Conservation (phyloP, 805 yeast genomes). For the Barnettozyma populi region DNA sequence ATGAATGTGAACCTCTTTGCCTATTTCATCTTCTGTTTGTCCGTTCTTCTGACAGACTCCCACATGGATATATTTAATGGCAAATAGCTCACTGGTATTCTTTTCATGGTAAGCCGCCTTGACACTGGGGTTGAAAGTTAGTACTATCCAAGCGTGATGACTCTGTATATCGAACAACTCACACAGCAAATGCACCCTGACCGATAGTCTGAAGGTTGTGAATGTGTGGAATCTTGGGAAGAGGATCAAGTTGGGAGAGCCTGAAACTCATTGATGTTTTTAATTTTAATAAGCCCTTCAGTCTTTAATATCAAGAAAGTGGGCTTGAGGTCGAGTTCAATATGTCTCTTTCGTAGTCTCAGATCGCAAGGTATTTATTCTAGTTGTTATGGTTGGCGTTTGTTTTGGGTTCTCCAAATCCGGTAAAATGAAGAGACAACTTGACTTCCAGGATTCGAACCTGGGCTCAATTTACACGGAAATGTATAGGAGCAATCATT, state of each 20-base stretch:
- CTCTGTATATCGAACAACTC: constrained; percentile 12
- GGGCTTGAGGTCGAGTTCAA: too few species aligned
- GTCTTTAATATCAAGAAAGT: too few species aligned
- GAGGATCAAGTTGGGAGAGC: constrained; percentile 41
- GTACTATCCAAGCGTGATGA: not conserved
- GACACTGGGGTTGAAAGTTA: constrained; percentile 30
- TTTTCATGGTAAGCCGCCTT: constrained; percentile 39
- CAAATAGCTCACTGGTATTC: constrained; percentile 37
- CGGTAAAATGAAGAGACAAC: not conserved
- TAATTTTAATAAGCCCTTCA: not conserved
- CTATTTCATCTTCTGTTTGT: constrained; percentile 35
- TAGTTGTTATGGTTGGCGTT: not conserved
- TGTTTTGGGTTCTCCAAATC: not conserved
- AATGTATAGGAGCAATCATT: too few species aligned
- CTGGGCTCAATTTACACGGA: too few species aligned
- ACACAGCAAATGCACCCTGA: constrained; percentile 63
- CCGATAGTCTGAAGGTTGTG: constrained; percentile 51
- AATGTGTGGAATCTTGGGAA: constrained; percentile 45
- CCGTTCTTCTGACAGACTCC: constrained; percentile 32
- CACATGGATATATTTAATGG: constrained; percentile 53
- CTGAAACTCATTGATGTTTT: constrained; percentile 19
- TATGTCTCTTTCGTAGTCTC: too few species aligned
- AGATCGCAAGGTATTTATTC: too few species aligned
- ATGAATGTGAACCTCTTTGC: constrained; percentile 55
- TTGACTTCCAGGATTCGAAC: not conserved